Conservation (phyloP, 2,329 filamentous ascomycete species). For the Nigrograna mackinnonii region DNA sequence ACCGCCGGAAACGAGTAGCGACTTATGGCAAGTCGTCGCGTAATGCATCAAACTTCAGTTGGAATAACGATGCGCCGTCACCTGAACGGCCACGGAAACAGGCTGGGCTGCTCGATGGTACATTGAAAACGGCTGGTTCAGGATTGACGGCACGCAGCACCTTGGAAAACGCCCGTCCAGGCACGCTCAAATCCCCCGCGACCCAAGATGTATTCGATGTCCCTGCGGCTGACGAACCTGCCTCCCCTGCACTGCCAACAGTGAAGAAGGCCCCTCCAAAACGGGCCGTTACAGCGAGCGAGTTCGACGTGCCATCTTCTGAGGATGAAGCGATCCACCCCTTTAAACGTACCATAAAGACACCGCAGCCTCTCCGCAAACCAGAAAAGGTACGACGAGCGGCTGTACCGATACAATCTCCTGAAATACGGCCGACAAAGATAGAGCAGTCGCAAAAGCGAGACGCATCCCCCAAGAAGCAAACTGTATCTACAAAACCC, state of each 20-base stretch:
- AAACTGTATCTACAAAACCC: too few species aligned
- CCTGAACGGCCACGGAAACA: slow-evolving; percentile 36
- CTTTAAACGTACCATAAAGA: neutral
- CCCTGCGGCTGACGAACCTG: slow-evolving; percentile 40
- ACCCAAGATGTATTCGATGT: slow-evolving; percentile 45
- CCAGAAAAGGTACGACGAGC: slow-evolving; percentile 2
- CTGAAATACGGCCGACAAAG: too few species aligned
- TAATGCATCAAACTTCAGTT: slow-evolving; percentile 14
- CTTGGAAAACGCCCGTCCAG: slow-evolving; percentile 8
- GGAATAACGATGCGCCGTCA: slow-evolving; percentile 31
- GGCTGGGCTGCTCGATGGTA: slow-evolving; percentile 5
- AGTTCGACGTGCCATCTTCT: slow-evolving; percentile 6
- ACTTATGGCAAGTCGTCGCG: slow-evolving; percentile 44
- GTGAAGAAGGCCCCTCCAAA: slow-evolving; percentile 20
- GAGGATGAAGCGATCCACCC: neutral
- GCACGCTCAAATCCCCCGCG: slow-evolving; percentile 4
- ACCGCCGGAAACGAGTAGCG: slow-evolving; percentile 40
- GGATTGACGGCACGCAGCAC: slow-evolving; percentile 6
- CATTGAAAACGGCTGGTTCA: slow-evolving; percentile 13
- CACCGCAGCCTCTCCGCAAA: slow-evolving; percentile 13
- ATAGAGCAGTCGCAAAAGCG: neutral
- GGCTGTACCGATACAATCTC: too few species aligned
- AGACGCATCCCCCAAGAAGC: neutral
- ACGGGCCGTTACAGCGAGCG: slow-evolving; percentile 11
- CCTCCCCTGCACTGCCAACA: slow-evolving; percentile 2